Conservation (phyloP, 2,329 filamentous ascomycete genomes). For the Eutypella sp. region DNA sequence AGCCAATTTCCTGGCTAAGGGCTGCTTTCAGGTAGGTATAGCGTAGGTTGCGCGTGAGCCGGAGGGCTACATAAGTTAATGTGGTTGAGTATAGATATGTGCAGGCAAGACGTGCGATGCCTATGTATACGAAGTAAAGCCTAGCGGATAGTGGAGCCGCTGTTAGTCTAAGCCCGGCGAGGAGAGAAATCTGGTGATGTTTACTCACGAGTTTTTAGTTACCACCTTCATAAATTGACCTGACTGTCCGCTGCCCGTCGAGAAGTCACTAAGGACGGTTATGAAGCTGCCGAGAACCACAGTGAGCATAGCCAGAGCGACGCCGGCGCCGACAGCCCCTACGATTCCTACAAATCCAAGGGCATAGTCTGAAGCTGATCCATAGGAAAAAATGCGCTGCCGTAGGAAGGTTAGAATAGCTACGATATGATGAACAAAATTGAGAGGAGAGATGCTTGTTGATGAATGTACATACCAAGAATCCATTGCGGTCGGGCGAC, state of each 20-base stretch:
- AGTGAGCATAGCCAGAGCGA: conserved; percentile 24
- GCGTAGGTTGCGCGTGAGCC: conserved; percentile 34
- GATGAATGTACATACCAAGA: background rate
- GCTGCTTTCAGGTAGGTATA: conserved; percentile 37
- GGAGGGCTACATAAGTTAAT: conserved; percentile 38
- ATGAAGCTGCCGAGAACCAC: conserved; percentile 24
- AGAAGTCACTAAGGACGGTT: conserved; percentile 16
- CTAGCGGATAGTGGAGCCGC: too few species aligned
- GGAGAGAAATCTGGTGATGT: background rate
- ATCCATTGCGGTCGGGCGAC: background rate
- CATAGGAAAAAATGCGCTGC: conserved; percentile 24
- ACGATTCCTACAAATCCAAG: conserved; percentile 18
- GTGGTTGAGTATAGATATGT: conserved; percentile 23
- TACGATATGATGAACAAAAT: background rate
- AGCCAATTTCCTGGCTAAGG: conserved; percentile 36
- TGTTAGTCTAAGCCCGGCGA: background rate
- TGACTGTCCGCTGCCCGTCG: background rate
- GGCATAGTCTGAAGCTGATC: conserved; percentile 13
- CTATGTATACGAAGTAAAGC: conserved; percentile 25
- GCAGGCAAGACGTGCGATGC: conserved; percentile 13
- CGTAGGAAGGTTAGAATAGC: background rate
- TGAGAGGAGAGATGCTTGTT: background rate
- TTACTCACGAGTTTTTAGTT: background rate
- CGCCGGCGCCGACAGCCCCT: conserved; percentile 21
- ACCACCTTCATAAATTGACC: background rate